These are phyloP conservation scores for Jacaranda mimosifolia DNA, from an alignment of 257 asterid genomes.

Conservation along the genomic window DNA sequence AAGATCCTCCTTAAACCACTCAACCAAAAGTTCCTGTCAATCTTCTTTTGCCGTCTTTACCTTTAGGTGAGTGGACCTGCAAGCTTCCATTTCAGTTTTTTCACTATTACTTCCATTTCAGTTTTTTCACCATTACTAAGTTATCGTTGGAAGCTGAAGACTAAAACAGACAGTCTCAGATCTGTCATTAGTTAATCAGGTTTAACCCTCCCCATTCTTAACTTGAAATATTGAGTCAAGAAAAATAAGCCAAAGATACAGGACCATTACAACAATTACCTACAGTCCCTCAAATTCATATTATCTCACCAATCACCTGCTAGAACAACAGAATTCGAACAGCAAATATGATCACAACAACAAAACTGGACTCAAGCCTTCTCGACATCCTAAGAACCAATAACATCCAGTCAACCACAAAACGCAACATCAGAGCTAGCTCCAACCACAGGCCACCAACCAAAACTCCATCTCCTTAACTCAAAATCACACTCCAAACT, in stretches of 20 bases:
- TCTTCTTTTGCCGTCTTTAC: neutral
- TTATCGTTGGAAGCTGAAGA: neutral
- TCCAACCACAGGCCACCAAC: neutral
- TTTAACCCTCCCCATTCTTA: neutral
- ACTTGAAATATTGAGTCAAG: neutral
- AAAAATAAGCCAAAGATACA: neutral
- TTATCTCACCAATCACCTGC: neutral
- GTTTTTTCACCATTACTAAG: neutral
- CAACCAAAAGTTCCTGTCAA: neutral
- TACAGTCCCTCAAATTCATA: neutral
- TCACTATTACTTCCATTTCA: neutral
- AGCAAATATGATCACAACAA: neutral
- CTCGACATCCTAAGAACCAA: neutral
- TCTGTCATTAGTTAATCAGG: neutral
- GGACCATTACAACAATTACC: neutral
- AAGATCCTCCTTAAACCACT: neutral
- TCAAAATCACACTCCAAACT: neutral
- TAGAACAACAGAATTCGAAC: neutral
- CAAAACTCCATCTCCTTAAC: slow-evolving; percentile 10
- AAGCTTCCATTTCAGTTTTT: neutral
- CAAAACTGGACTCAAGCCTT: neutral
- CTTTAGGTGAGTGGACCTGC: neutral
- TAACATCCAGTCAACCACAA: neutral
- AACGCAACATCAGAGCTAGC: neutral
- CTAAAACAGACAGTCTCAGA: neutral